A percentile compares a stretch with the other conserved stretches of the same genome.
Conservation (phyloP, 2,329 filamentous ascomycete species). For the Magnaporthales sp. region DNA sequence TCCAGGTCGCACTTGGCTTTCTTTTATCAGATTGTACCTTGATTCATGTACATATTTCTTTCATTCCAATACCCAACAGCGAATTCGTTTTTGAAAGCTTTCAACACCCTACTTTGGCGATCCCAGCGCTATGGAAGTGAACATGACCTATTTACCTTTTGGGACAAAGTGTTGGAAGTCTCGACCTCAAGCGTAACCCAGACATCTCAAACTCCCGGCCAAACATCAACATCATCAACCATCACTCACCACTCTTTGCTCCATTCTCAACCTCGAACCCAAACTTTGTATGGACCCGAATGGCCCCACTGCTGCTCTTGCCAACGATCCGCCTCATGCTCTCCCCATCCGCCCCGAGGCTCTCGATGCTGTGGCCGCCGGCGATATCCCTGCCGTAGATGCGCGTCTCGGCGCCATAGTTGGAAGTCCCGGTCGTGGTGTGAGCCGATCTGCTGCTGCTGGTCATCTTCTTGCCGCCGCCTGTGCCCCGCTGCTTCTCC, state of each 20-base stretch:
- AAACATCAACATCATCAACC: background rate
- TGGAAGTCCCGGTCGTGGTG: background rate
- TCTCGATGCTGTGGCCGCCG: background rate
- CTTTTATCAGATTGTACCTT: background rate
- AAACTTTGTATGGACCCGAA: background rate
- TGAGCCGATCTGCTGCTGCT: background rate
- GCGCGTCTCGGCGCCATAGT: constrained; percentile 1
- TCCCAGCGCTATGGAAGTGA: background rate
- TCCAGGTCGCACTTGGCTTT: background rate
- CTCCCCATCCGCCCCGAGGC: background rate
- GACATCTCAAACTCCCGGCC: background rate
- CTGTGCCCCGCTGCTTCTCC: background rate
- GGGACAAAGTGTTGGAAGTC: background rate
- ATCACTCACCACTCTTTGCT: background rate
- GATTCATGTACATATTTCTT: background rate
- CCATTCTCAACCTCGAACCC: background rate
- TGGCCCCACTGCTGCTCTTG: background rate
- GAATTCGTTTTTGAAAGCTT: background rate
- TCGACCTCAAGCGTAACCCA: background rate
- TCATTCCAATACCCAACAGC: background rate
- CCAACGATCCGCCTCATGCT: background rate
- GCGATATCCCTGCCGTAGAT: background rate
- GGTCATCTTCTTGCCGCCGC: background rate
- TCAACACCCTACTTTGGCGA: background rate
- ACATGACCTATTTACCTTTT: background rate